These are phyloP conservation scores for Baudoinia panamericana DNA, from an alignment of 495 filamentous ascomycete genomes.

Conservation along the genomic window DNA sequence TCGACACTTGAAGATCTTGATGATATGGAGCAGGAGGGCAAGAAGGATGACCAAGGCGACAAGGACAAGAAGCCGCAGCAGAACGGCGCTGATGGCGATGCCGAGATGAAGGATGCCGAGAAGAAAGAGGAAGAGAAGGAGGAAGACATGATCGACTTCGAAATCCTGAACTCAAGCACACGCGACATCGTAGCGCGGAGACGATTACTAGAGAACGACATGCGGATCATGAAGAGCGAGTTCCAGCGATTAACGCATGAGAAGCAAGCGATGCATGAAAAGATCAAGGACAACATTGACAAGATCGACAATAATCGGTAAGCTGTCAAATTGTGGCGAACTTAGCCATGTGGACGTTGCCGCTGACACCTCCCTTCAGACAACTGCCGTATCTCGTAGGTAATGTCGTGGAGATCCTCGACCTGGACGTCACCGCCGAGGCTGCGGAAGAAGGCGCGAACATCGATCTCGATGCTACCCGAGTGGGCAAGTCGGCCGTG, in stretches of 20 bases:
- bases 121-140: constrained; percentile 54
- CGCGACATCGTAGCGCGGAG: constrained; percentile 79
- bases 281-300: constrained; percentile 96
- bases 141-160: constrained; percentile 58
- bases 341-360: not conserved
- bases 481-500: constrained; percentile 94
- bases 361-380: constrained; percentile 34
- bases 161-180: constrained; percentile 81
- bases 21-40: constrained; percentile 61
- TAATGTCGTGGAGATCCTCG: constrained; percentile 92
- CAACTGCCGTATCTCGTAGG: constrained; percentile 97
- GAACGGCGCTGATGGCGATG: constrained; percentile 65
- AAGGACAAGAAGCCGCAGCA: constrained; percentile 34
- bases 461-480: constrained; percentile 92
- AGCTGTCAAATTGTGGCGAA: constrained; percentile 18
- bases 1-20: constrained; percentile 80
- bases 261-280: constrained; percentile 87
- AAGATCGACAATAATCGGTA: constrained; percentile 99
- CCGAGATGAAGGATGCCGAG: constrained; percentile 72
- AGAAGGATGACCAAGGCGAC: constrained; percentile 37
- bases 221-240: constrained; percentile 97
- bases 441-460: constrained; percentile 95
- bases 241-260: constrained; percentile 88
- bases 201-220: constrained; percentile 88
- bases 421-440: constrained; percentile 91